These are phyloP conservation scores for Globisporangium spinosum DNA, from an alignment of 352 stramenopile genomes.

Conservation along the genomic window DNA sequence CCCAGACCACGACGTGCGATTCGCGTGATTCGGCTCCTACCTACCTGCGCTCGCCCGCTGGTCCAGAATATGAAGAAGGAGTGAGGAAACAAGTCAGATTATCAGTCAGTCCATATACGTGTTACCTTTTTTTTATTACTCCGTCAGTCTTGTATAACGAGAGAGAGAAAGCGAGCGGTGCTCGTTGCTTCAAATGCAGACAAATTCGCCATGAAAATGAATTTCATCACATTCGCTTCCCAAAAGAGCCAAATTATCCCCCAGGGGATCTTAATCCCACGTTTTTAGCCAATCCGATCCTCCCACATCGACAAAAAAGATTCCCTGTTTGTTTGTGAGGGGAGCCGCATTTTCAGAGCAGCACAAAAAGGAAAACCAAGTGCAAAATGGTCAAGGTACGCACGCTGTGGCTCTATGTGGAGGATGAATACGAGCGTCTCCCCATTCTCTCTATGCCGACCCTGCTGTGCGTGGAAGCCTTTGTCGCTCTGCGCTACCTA, in stretches of 20 bases:
- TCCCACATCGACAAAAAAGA: slow-evolving; percentile 43
- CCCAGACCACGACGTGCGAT: slow-evolving; percentile 43
- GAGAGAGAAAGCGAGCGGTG: background rate
- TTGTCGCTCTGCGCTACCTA: background rate
- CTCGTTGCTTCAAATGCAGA: background rate
- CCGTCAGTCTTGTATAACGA: background rate
- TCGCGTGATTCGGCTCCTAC: slow-evolving; percentile 22
- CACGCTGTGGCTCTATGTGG: background rate
- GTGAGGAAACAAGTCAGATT: slow-evolving; percentile 6
- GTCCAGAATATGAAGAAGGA: background rate
- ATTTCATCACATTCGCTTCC: background rate
- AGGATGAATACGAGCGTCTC: too few species aligned
- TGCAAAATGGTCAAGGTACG: slow-evolving; percentile 62
- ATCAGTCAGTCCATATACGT: slow-evolving; percentile 9
- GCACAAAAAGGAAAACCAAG: background rate
- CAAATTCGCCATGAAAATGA: background rate
- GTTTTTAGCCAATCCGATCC: slow-evolving; percentile 49
- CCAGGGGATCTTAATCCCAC: background rate
- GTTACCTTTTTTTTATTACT: slow-evolving; percentile 13
- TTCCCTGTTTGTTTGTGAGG: slow-evolving; percentile 6
- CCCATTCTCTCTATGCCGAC: too few species aligned
- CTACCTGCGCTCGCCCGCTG: background rate
- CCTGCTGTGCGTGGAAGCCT: background rate
- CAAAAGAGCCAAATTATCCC: slow-evolving; percentile 1
- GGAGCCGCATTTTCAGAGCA: slow-evolving; percentile 11